Base-by-base conservation (phyloP, 2,329 filamentous ascomycete genomes). In the Botrytis pseudocinerea region DNA sequence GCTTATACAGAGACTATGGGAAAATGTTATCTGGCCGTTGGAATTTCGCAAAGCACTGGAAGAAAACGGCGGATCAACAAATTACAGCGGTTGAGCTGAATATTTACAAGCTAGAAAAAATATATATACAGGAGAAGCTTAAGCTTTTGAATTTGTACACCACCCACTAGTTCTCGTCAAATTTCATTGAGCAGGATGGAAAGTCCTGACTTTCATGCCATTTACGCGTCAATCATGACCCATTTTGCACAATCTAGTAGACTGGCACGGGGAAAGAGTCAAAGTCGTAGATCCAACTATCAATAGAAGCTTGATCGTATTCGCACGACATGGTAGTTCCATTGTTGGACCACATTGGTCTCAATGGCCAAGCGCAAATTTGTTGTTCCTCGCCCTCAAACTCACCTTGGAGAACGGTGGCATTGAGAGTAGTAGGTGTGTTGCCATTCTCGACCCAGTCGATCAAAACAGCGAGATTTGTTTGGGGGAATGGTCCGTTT, bases 401-500 rank as follows among this genome's bases (percentile, higher is more conserved):
- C 16, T 74, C 71, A 12, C 81, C 82, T 1, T 77, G 78, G 61
- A 82, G 42, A 38, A 54, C 2, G 18, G 82, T 84, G 16, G 82
- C 81, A 75, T 84, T 84, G 28, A 84, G 80, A 2, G 78, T 78
- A 9, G 70, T 63, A 2, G 83, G 82, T 73, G 75, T 77, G 28
- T 80, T 75, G 28, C 80, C 91, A 75, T 92, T 92, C 75, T 87
- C 87, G 14, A 93, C 83, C 77, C 86, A 92, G 78, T 93, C 89
- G 78, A 93, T 92, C n/a, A 90, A 88, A 2, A 90, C 92, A 3
- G 90, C 88, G 80, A 93, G 89, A 61, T 92, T 90, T 9, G 89
- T 89, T 76, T 89, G 85, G 25, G 73, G 75, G 69, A 73, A 77
- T 1, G 74, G 73, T 9, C 74, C 75, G 32, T 46, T 70, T 0